These are phyloP conservation scores for Rubia tinctorum DNA, from an alignment of 305 asterid genomes.

Conservation along the genomic window DNA sequence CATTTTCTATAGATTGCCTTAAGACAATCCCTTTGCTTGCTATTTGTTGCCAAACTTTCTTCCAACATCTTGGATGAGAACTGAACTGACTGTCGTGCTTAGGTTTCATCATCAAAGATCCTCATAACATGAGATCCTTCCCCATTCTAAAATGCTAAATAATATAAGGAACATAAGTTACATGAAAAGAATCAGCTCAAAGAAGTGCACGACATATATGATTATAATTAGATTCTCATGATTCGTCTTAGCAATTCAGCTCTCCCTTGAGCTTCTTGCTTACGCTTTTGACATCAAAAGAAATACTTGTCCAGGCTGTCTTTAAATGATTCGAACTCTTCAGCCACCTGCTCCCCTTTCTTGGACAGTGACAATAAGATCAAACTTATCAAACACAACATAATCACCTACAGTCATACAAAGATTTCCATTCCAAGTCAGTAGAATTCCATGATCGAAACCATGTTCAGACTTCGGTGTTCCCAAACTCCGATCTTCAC, in stretches of 20 bases:
- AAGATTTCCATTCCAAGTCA: too few species aligned
- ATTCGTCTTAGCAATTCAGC: conserved; percentile 86
- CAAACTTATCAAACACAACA: too few species aligned
- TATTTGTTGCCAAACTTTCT: too few species aligned
- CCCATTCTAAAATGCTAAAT: conserved; percentile 46
- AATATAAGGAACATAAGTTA: conserved; percentile 17
- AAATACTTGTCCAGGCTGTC: conserved; percentile 68
- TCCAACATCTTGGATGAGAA: too few species aligned
- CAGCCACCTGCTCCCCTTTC: too few species aligned
- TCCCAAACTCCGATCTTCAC: conserved; percentile 27
- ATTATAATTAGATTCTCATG: conserved; percentile 34
- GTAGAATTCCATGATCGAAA: too few species aligned
- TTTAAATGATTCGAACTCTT: too few species aligned
- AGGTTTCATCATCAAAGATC: conserved; percentile 75
- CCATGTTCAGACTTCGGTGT: conserved; percentile 23
- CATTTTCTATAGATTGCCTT: too few species aligned
- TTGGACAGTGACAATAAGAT: too few species aligned
- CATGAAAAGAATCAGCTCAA: conserved; percentile 14
- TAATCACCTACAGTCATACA: too few species aligned
- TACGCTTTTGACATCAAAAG: conserved; percentile 50
- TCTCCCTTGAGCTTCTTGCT: conserved; percentile 82
- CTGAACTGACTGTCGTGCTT: conserved; percentile 69
- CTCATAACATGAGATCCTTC: conserved; percentile 69
- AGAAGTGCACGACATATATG: background rate
- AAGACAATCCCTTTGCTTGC: too few species aligned